Evolutionary conservation across 2,329 filamentous ascomycete species (phyloP).

Genomic region (Cladorrhinum sp.): DNA sequence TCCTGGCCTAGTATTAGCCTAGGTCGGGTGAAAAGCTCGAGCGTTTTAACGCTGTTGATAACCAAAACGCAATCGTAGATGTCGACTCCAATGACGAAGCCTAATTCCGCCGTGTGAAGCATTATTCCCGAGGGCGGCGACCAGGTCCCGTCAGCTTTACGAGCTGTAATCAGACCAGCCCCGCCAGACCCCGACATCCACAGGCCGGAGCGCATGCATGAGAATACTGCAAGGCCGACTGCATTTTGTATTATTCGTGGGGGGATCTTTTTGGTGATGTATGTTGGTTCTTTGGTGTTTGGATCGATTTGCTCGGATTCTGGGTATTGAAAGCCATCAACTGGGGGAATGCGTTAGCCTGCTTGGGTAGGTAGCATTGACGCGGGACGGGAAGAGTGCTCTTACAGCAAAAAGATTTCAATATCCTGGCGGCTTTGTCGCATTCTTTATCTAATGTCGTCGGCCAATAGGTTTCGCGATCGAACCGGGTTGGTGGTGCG

Average conservation of each 20-base stretch:
- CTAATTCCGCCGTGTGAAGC: slow-evolving; percentile 82
- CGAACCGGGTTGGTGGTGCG: slow-evolving; percentile 24
- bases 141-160: slow-evolving; percentile 84
- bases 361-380: slow-evolving; percentile 13
- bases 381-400: slow-evolving; percentile 20
- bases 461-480: slow-evolving; percentile 35
- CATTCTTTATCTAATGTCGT: slow-evolving; percentile 82
- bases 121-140: slow-evolving; percentile 88
- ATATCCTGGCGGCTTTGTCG: slow-evolving; percentile 84
- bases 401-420: slow-evolving; percentile 86
- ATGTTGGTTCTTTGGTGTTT: slow-evolving; percentile 39
- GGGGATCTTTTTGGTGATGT: slow-evolving; percentile 76
- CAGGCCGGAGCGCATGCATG: slow-evolving; percentile 88
- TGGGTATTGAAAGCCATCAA: slow-evolving; percentile 54
- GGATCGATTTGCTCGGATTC: slow-evolving; percentile 29
- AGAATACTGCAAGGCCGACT: slow-evolving; percentile 89
- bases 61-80: slow-evolving; percentile 95
- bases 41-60: slow-evolving; percentile 79
- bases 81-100: slow-evolving; percentile 87
- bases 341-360: slow-evolving; percentile 32
- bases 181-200: slow-evolving; percentile 91
- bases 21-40: slow-evolving; percentile 79
- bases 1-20: slow-evolving; percentile 80
- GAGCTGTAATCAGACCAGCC: slow-evolving; percentile 79
- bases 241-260: slow-evolving; percentile 81